These are phyloP conservation scores for Ceratobasidium sp. DNA, from an alignment of 1,284 basidiomycete genomes.

Conservation along the genomic window DNA sequence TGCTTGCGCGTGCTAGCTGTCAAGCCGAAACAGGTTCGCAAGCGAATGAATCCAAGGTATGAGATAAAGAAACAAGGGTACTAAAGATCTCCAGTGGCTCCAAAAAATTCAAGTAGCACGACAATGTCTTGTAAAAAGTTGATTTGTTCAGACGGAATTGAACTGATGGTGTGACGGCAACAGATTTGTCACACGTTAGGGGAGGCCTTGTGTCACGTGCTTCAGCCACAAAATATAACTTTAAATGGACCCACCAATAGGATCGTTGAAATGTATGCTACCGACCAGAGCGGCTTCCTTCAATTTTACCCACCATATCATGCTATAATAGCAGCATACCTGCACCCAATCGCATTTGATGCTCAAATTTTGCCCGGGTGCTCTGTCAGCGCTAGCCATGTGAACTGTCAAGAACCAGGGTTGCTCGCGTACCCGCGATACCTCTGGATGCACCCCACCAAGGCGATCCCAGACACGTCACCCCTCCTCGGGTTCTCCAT, in stretches of 20 bases:
- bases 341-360: too few species aligned
- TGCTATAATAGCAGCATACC: too few species aligned
- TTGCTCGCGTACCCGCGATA: too few species aligned
- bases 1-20: slow-evolving; percentile 13
- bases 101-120: background rate
- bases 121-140: background rate
- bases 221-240: background rate
- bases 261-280: background rate
- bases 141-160: background rate
- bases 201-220: background rate
- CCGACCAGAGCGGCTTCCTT: too few species aligned
- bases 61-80: background rate
- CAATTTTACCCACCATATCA: too few species aligned
- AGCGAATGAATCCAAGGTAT: background rate
- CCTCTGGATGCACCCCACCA: too few species aligned
- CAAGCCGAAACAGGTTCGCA: background rate
- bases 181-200: slow-evolving; percentile 13
- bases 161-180: background rate
- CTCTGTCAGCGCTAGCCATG: too few species aligned
- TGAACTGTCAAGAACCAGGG: too few species aligned
- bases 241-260: background rate
- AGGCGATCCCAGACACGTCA: too few species aligned
- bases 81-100: background rate
- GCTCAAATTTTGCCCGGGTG: too few species aligned
- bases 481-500: too few species aligned